Evolutionary conservation across 2,329 filamentous ascomycete genomes (phyloP), one percentile per base, ranked within the genome.

Genomic region (Ceratocystis alfenasii): DNA sequence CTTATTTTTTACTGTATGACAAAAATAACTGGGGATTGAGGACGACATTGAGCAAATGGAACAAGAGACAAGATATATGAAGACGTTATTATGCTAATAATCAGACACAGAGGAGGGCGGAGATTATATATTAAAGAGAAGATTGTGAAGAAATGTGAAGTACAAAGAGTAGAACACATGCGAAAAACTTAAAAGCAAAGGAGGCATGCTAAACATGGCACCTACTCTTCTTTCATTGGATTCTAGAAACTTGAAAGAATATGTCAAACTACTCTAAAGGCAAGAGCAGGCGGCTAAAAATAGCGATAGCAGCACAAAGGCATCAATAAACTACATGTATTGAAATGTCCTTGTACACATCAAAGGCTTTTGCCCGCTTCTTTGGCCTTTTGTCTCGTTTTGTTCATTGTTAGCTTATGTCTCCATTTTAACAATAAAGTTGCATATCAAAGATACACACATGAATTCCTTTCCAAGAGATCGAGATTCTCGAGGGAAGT

Each of bases 221-320:
- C n/a, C 7, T 59, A n/a, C 55, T n/a, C 15, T 41, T 20, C 5
- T 33, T 33, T 59, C 55, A 59, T 25, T 1, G 15, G 17, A 1
- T 59, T 59, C 55, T 25, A 36, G 28, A 59, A 59, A 33, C 25
- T 36, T 59, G 25, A 59, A 59, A 59, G 48, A 59, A 59, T 15
- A 28, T 20, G 25, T 36, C 25, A 59, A 59, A 17, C 28, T n/a
- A n/a, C 28, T 36, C 33, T 15, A 8, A 33, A 20, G 53, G 55
- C 30, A 59, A 36, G 30, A 59, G 8, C 55, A 10, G 15, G 17
- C 22, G n/a, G 30, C 55, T 36, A 59, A 59, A 59, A 59, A n/a
- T 59, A 59, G 55, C 55, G 15, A 25, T 2, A 12, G 17, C 7
- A 36, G 28, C 8, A 59, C 55, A 36, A 59, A 59, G 55, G 8